Conservation (phyloP, 164 flowering plant genomes). For the Litsea cubeba region DNA sequence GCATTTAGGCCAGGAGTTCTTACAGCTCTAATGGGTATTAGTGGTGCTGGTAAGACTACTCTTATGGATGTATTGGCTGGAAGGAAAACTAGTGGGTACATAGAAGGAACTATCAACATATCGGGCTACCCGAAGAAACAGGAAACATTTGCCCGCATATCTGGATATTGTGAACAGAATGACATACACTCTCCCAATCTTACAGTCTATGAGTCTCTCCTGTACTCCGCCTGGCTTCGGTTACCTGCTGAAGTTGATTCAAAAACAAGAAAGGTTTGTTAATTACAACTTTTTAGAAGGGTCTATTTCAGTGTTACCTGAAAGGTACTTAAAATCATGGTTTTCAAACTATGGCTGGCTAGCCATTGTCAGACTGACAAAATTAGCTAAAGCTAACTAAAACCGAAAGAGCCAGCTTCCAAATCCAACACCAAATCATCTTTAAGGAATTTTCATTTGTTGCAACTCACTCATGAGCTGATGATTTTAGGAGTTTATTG, state of each 20-base stretch:
- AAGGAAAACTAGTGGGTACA: conserved; percentile 43
- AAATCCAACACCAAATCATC: too few relatives aligned
- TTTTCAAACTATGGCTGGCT: too few relatives aligned
- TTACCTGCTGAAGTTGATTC: conserved; percentile 32
- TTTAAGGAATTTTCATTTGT: too few relatives aligned
- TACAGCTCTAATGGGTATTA: conserved; percentile 20
- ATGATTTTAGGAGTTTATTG: conserved; percentile 36
- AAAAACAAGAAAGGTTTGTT: conserved; percentile 30
- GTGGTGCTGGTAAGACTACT: conserved; percentile 56
- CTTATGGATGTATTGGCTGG: conserved; percentile 49
- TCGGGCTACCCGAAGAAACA: conserved; percentile 48
- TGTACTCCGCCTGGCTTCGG: conserved; percentile 51
- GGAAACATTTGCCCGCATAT: conserved; percentile 45
- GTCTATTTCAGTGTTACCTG: not conserved
- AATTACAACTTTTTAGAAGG: not conserved
- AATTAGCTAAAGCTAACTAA: too few relatives aligned
- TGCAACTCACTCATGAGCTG: not conserved
- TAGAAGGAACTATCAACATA: conserved; percentile 36
- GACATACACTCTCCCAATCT: conserved; percentile 52
- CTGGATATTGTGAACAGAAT: conserved; percentile 49
- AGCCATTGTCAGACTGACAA: too few relatives aligned
- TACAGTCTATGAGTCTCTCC: conserved; percentile 40
- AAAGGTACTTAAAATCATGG: too few relatives aligned
- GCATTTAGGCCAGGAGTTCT: conserved; percentile 9
- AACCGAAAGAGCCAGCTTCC: too few relatives aligned